Conservation (phyloP, 2,329 filamentous ascomycete genomes). For the Alternaria arborescens region DNA sequence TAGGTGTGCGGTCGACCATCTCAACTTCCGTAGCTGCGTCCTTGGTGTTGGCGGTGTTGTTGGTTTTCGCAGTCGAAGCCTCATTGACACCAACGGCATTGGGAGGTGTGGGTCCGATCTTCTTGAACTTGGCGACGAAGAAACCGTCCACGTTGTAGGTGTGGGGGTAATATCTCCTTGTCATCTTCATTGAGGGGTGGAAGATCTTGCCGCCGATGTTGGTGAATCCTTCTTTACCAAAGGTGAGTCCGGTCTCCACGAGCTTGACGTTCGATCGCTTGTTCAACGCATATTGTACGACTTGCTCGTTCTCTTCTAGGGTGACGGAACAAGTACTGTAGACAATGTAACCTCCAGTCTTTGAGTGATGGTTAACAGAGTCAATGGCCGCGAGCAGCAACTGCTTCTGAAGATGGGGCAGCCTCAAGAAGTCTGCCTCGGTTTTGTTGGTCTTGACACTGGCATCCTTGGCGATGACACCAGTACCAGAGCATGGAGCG, state of each 20-base stretch:
- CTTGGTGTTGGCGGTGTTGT: constrained; percentile 46
- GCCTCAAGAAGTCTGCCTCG: constrained; percentile 89
- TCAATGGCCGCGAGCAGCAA: constrained; percentile 92
- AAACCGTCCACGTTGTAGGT: constrained; percentile 81
- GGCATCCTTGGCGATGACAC: constrained; percentile 96
- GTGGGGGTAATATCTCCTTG: constrained; percentile 49
- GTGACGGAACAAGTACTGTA: constrained; percentile 97
- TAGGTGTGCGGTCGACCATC: constrained; percentile 74
- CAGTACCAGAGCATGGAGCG: constrained; percentile 94
- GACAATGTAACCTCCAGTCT: constrained; percentile 93
- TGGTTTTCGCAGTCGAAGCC: constrained; percentile 40
- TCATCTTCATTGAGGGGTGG: constrained; percentile 76
- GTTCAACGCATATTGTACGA: constrained; percentile 90
- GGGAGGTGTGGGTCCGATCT: constrained; percentile 78
- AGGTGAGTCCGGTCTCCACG: constrained; percentile 87
- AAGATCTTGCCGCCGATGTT: constrained; percentile 92
- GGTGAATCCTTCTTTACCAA: constrained; percentile 92
- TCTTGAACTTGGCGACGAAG: constrained; percentile 98
- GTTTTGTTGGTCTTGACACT: constrained; percentile 94
- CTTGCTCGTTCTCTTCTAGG: constrained; percentile 91
- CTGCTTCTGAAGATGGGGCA: constrained; percentile 95
- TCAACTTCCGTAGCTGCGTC: constrained; percentile 54
- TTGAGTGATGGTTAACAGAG: constrained; percentile 88
- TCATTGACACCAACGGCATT: constrained; percentile 57
- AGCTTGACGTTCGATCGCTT: constrained; percentile 94